Percentiles rank a stretch among this genome's conserved stretches.
These are phyloP conservation scores for Fusarium scirpi DNA, from an alignment of 2,329 filamentous ascomycete genomes.

Conservation along the genomic window DNA sequence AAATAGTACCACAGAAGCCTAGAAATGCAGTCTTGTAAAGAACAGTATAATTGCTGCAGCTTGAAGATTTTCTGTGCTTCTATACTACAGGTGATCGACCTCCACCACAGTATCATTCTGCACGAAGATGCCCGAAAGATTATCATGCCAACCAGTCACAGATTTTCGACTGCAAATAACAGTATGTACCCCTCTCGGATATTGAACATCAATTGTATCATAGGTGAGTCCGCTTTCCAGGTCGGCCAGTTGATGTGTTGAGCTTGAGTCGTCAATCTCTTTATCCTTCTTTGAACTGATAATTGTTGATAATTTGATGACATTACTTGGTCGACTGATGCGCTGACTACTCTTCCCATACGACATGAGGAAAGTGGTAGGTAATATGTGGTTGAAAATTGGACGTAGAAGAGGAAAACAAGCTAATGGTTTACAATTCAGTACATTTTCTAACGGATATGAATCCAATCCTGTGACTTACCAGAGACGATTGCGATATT, in stretches of 20 bases:
- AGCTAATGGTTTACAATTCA: not conserved
- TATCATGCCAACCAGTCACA: not conserved
- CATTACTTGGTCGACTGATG: conserved; percentile 30
- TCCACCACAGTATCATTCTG: conserved; percentile 32
- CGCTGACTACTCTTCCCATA: conserved; percentile 29
- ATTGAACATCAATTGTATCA: not conserved
- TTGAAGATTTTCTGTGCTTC: not conserved
- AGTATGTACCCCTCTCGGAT: conserved; percentile 14
- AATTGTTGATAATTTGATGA: conserved; percentile 26
- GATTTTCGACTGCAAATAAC: conserved; percentile 23
- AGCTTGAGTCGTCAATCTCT: conserved; percentile 32
- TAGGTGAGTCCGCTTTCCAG: conserved; percentile 10
- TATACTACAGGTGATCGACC: not conserved
- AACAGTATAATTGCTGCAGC: not conserved
- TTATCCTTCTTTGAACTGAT: conserved; percentile 11
- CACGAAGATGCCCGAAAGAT: conserved; percentile 14
- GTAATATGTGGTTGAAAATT: conserved; percentile 33
- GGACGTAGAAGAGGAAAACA: conserved; percentile 41
- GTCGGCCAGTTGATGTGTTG: conserved; percentile 32
- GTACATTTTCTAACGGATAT: not conserved
- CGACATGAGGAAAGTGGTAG: conserved; percentile 30
- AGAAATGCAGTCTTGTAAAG: not conserved
- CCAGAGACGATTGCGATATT: conserved; percentile 42
- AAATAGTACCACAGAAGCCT: not conserved
- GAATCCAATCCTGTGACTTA: not conserved